phyloP scores from a whole-genome alignment of 495 filamentous ascomycete species.

The Hypoxylon subgilvum region DNA sequence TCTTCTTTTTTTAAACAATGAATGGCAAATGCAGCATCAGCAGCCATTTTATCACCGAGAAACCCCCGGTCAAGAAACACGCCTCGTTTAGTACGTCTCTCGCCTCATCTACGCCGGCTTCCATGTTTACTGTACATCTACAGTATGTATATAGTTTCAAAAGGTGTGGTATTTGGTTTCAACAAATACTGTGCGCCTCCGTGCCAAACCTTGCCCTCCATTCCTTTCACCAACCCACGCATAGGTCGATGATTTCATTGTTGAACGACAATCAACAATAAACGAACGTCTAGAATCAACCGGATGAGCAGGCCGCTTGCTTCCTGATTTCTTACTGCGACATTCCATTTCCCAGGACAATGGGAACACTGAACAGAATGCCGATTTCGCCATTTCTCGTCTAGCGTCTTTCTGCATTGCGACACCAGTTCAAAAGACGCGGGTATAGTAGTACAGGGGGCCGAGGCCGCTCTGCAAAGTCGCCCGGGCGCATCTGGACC shows the following conservation, averaged over 20 bases:
- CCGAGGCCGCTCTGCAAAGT: constrained; percentile 29
- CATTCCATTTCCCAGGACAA: constrained; percentile 27
- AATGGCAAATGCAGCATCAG: constrained; percentile 3
- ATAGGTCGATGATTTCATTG: no score
- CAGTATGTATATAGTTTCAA: no score
- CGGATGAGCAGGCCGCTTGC: neutral
- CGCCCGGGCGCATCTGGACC: constrained; percentile 38
- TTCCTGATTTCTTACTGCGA: constrained; percentile 20
- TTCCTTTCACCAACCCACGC: no score
- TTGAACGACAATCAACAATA: neutral
- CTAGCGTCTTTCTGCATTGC: constrained; percentile 25
- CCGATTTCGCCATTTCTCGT: constrained; percentile 32
- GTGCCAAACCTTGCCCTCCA: no score
- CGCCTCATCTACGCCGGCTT: no score
- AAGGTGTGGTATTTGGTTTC: no score
- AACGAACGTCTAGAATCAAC: no score
- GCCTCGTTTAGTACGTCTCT: no score
- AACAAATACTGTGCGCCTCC: no score
- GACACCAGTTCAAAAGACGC: constrained; percentile 5
- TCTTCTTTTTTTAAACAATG: constrained; percentile 29
- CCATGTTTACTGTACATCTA: no score
- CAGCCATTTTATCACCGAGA: constrained; percentile 34
- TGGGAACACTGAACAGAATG: constrained; percentile 28
- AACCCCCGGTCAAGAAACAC: constrained; percentile 22
- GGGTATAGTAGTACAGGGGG: constrained; percentile 21